Conservation (phyloP, 352 stramenopile species). For the Peronospora farinosa region DNA sequence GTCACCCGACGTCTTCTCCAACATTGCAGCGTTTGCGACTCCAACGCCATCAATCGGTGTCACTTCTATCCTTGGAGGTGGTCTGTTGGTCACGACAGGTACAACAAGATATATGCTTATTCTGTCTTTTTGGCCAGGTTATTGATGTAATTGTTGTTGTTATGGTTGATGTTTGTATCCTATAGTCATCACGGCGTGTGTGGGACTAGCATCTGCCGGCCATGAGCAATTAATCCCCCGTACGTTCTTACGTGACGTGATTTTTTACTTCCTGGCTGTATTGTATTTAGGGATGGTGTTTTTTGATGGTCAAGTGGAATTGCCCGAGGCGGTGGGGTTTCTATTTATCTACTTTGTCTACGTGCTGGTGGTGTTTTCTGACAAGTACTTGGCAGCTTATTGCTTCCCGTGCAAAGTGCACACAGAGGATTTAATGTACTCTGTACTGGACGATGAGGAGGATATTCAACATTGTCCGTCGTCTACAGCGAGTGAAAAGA, state of each 20-base stretch:
- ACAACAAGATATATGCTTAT: neutral
- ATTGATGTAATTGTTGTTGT: neutral
- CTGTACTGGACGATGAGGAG: slow-evolving; percentile 23
- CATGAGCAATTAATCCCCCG: slow-evolving; percentile 72
- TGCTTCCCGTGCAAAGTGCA: slow-evolving; percentile 24
- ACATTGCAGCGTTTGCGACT: slow-evolving; percentile 64
- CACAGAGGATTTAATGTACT: slow-evolving; percentile 14
- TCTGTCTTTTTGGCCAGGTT: neutral
- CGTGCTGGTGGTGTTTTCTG: slow-evolving; percentile 53
- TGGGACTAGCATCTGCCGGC: slow-evolving; percentile 57
- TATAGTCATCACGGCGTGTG: slow-evolving; percentile 56
- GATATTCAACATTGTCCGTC: slow-evolving; percentile 28
- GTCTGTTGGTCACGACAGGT: slow-evolving; percentile 61
- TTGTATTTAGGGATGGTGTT: slow-evolving; percentile 69
- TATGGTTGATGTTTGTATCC: slow-evolving; percentile 1
- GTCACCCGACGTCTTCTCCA: slow-evolving; percentile 74
- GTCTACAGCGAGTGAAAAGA: slow-evolving; percentile 25
- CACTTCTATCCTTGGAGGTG: slow-evolving; percentile 60
- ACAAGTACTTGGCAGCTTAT: slow-evolving; percentile 34
- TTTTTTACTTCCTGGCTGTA: slow-evolving; percentile 66
- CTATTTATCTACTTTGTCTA: slow-evolving; percentile 65
- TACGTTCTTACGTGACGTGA: slow-evolving; percentile 67
- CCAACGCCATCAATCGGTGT: slow-evolving; percentile 63
- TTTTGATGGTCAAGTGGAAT: slow-evolving; percentile 57
- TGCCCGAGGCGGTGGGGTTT: slow-evolving; percentile 62